Evolutionary conservation across 2,329 filamentous ascomycete species (phyloP), one percentile per base, ranked within the genome.

Genomic region (Nigrospora sphaerica): DNA sequence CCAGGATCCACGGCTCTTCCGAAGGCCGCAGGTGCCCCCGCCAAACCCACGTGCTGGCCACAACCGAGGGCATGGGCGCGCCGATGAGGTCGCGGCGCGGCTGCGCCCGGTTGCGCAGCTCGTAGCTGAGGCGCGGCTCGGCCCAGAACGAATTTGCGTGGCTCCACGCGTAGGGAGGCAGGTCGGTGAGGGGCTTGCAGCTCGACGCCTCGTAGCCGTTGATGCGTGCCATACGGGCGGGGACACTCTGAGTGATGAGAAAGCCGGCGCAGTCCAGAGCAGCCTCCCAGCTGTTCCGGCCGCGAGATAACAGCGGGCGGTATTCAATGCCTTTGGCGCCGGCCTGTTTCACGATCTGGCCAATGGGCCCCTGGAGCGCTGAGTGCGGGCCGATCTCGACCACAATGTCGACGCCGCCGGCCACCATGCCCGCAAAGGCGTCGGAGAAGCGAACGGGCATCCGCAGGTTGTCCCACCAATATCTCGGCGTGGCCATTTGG

Each of bases 121-220:
- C 63, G 12, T 59, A 54, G 16, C 69, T 71, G 2, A 74, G 53
- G 36, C 72, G 68, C 1, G 72, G 71, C 47, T 80, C 75, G 46
- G 74, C 68, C 76, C n/a, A 80, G 55, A 77, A 77, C 1, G 56
- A 61, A 32, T 68, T 73, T 19, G 62, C 58, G 48, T 79, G 76
- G n/a, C n/a, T 75, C 75, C 77, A 80, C 3, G 71, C 67, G 48
- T 80, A 80, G 0, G 67, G 63, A 2, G 77, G 77, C 32, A 80
- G 56, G 47, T 72, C 68, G 1, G 63, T n/a, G 3, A 78, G 59
- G 19, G 67, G 48, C 41, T 57, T 54, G 6, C 52, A 18, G 5
- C 16, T 16, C 32, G 49, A 23, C 4, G 4, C 19, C 7, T 23
- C 19, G 7, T 23, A 23, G 19, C 19, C 19, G 19, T 23, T 23